Evolutionary conservation across 352 stramenopile genomes (phyloP), one percentile per base, ranked within the genome.

Genomic region (Phytophthora aleatoria): DNA sequence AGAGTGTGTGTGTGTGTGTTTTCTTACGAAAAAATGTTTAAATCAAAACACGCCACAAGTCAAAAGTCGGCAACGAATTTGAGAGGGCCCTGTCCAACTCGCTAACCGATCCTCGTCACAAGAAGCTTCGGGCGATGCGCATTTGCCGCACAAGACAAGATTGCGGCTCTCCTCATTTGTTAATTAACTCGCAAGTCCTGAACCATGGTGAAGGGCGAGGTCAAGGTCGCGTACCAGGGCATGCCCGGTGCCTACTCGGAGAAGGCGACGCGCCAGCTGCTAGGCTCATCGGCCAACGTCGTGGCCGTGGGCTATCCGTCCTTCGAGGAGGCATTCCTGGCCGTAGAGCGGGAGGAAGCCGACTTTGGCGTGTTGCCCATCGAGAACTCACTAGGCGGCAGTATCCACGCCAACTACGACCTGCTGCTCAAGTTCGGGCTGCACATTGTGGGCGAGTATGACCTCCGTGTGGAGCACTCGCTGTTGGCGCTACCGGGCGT

Each of bases 321-420:
- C 42, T 74, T 74, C 33, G 69, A 77, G 3, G 79, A 84, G 35
- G 79, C 82, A 11, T 92, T 93, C 69, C 65, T 78, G 33, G 83
- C 85, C 15, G 87, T 93, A 2, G 61, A 87, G 43, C 64, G 75
- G 43, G 88, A 91, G 12, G 92, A 98, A 64, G 93, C 84, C 44
- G 91, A 98, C 67, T 99, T 98, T 76, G 95, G 86, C 6, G 87
- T 98, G 45, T 60, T 99, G 9, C 96, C 97, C 12, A 97, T 99
- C 54, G 97, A 99, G 79, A 99, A 99, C 76, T 97, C 91, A 38
- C 90, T 95, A 26, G 64, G 64, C 44, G 97, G 97, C 27, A 98
- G 87, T 33, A 99, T 99, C 70, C 97, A 99, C 78, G 94, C 97
- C 57, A 99, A 98, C 78, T 99, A 99, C 75, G 87, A 95, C 60